Base-by-base conservation (phyloP, 257 asterid species). In the Catharanthus roseus region DNA sequence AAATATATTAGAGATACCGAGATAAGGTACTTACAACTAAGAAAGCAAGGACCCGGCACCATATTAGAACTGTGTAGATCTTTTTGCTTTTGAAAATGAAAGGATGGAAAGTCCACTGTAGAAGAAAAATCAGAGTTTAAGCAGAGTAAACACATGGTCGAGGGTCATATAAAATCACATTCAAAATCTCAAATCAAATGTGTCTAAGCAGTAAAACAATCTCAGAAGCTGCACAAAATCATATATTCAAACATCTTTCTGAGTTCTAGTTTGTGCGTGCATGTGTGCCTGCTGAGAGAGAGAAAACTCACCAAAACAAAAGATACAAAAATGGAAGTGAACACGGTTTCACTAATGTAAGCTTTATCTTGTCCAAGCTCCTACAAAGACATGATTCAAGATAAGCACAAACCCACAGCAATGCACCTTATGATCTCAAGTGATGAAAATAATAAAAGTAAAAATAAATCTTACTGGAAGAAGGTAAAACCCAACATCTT, bases 31-130 rank as follows among this genome's bases (percentile, higher is more conserved):
- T 87, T 85, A 95, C 99, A 50, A 89, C 91, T 87, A 95, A 87
- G 82, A 85, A 95, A 38, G 99, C 93, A 75, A 95, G 81, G 51
- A 86, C 98, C 85, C 99, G 86, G 95, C 98, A 92, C 99, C 99
- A 92, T 65, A 95, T 74, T 66, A 89, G 84, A 75, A 92, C 99
- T 23, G 99, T 95, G 83, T 92, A 92, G 80, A 95, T 87, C 87
- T 85, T 95, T 84, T 91, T 92, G 88, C 81, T 86, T 89, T 95
- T 95, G 64, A 86, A 65, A 79, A 91, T 76, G 81, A 95, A 95
- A 76, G 99, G 99, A 84, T 91, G 93, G 92, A 95, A 95, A 34
- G 97, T 95, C 98, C 99, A 95, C 99, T 95, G 90, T 87, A 82
- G 68, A 31, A 80, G 67, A 77, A 80, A 72, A 75, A 62, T 36